phyloP scores from a whole-genome alignment of 352 stramenopile species.

The Globisporangium middletonii region DNA sequence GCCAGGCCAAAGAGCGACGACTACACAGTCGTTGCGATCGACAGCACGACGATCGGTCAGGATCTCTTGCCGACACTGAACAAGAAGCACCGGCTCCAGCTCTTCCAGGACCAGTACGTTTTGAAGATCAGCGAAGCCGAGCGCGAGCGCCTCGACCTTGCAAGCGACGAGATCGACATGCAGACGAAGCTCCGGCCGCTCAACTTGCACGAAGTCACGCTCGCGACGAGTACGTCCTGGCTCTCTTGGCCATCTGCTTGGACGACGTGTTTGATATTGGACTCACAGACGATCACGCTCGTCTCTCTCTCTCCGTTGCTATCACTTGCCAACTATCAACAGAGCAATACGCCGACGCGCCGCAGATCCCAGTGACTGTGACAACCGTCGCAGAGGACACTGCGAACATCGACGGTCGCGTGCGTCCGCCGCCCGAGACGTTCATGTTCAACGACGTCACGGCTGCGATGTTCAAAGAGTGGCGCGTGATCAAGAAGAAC shows the following conservation, averaged over 20 bases:
- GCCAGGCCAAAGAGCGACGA: slow-evolving; percentile 83
- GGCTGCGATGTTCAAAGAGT: slow-evolving; percentile 88
- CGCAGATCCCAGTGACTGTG: slow-evolving; percentile 63
- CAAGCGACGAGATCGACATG: slow-evolving; percentile 84
- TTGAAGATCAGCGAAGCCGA: slow-evolving; percentile 87
- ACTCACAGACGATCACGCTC: neutral
- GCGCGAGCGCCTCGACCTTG: slow-evolving; percentile 69
- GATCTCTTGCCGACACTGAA: slow-evolving; percentile 82
- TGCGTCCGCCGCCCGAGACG: slow-evolving; percentile 71
- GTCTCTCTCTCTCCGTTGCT: neutral
- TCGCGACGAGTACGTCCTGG: slow-evolving; percentile 67
- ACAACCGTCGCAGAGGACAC: slow-evolving; percentile 63
- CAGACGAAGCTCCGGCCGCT: slow-evolving; percentile 80
- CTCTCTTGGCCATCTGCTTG: too few relatives aligned
- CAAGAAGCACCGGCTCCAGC: slow-evolving; percentile 81
- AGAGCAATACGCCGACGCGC: slow-evolving; percentile 85
- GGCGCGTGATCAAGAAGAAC: slow-evolving; percentile 90
- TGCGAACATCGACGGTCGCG: slow-evolving; percentile 54
- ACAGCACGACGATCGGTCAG: slow-evolving; percentile 69
- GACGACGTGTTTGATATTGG: neutral
- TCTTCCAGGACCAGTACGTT: slow-evolving; percentile 86
- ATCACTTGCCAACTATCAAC: slow-evolving; percentile 2
- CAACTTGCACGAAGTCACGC: slow-evolving; percentile 83
- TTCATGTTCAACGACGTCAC: slow-evolving; percentile 92
- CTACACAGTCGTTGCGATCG: slow-evolving; percentile 85